Evolutionary conservation across 768 basidiomycete genomes (phyloP).

Genomic region (Auriscalpium vulgare): DNA sequence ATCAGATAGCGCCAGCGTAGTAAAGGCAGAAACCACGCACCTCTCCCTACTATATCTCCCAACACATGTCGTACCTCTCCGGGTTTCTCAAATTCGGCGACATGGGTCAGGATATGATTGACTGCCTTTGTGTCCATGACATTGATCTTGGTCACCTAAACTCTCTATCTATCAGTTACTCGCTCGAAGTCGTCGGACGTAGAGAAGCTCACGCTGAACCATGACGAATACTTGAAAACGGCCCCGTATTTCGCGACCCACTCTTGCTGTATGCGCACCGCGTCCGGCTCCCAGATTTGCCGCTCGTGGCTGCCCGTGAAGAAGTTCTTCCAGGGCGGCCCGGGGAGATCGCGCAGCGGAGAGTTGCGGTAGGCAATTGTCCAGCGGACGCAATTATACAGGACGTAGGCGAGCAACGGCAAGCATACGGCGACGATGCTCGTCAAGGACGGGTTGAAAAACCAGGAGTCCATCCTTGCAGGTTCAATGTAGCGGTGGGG

Average conservation of each 20-base stretch:
- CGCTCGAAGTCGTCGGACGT: too few relatives aligned
- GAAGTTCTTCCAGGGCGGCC: background rate
- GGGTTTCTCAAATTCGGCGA: constrained; percentile 7
- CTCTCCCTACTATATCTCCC: constrained; percentile 1
- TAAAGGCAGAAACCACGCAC: background rate
- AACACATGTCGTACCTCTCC: background rate
- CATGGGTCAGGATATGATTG: constrained; percentile 2
- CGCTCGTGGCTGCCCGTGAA: background rate
- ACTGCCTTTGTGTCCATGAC: constrained; percentile 6
- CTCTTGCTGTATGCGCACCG: background rate
- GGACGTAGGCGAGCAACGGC: too few relatives aligned
- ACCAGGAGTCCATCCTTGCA: too few relatives aligned
- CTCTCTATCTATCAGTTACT: too few relatives aligned
- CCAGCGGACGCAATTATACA: too few relatives aligned
- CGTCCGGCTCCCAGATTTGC: background rate
- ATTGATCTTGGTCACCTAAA: background rate
- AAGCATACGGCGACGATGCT: too few relatives aligned
- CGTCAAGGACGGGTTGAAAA: too few relatives aligned
- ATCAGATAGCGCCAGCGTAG: too few relatives aligned
- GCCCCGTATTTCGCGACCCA: background rate
- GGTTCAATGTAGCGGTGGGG: too few relatives aligned
- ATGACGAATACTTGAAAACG: background rate
- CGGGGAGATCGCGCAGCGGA: background rate
- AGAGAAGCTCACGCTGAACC: too few relatives aligned
- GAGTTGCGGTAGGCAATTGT: background rate